A percentile compares a stretch with the other conserved stretches of the same genome.
These are phyloP conservation scores for Trapa incisa DNA, from an alignment of 345 rosid genomes.

Conservation along the genomic window DNA sequence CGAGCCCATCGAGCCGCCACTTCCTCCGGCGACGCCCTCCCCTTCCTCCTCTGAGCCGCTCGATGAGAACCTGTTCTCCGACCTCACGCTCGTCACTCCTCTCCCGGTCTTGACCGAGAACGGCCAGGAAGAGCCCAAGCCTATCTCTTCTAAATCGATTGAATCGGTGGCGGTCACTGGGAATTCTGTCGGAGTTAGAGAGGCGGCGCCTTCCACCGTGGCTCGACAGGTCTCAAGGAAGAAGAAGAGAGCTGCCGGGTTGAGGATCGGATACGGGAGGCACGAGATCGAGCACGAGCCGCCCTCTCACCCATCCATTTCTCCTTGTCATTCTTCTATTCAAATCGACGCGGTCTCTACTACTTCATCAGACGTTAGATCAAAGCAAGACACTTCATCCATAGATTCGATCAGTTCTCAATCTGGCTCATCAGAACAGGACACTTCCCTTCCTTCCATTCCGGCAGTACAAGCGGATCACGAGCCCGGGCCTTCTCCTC, in stretches of 20 bases:
- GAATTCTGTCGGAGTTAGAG: neutral
- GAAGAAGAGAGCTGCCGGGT: slow-evolving; percentile 63
- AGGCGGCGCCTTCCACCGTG: slow-evolving; percentile 2
- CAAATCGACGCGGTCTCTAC: neutral
- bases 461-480: neutral
- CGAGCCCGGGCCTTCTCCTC: neutral
- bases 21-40: slow-evolving; percentile 9
- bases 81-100: slow-evolving; percentile 46
- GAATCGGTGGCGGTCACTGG: neutral
- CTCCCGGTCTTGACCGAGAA: slow-evolving; percentile 11
- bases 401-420: neutral
- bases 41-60: slow-evolving; percentile 33
- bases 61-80: slow-evolving; percentile 77
- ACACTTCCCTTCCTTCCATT: neutral
- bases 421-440: neutral
- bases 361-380: neutral
- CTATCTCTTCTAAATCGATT: slow-evolving; percentile 1
- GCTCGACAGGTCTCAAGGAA: slow-evolving; percentile 51
- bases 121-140: slow-evolving; percentile 12
- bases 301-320: neutral
- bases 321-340: slow-evolving; percentile 3
- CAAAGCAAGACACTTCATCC: slow-evolving; percentile 1
- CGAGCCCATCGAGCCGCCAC: slow-evolving; percentile 5
- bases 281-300: slow-evolving; percentile 12
- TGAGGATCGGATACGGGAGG: slow-evolving; percentile 72